phyloP scores from a whole-genome alignment of 108 stramenopile species.

The Pelagomonas calceolata region DNA sequence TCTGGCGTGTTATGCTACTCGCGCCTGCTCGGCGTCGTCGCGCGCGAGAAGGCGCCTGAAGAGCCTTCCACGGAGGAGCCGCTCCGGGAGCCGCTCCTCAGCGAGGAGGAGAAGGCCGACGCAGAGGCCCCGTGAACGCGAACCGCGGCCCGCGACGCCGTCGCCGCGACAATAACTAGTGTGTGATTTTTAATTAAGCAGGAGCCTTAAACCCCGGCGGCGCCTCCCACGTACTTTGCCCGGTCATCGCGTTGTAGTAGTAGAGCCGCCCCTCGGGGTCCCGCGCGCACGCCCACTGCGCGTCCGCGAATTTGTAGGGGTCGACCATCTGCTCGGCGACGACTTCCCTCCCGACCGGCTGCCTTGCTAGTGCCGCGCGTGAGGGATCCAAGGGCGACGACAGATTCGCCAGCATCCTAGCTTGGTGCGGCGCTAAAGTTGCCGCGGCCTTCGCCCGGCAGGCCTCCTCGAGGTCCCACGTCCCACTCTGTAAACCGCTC shows the following conservation, averaged over 20 bases:
- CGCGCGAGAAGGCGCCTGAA: no score
- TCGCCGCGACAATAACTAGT: no score
- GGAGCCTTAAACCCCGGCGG: no score
- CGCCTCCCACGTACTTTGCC: neutral
- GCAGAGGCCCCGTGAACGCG: no score
- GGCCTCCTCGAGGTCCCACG: no score
- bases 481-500: neutral
- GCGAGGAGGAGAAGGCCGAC: no score
- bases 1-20: constrained; percentile 20
- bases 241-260: neutral
- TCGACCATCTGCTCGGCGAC: neutral
- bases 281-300: neutral
- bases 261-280: neutral
- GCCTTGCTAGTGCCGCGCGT: neutral
- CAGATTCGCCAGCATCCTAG: neutral
- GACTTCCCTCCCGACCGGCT: neutral
- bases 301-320: neutral
- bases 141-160: no score
- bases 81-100: no score
- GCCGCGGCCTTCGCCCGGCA: neutral
- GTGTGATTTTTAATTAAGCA: no score
- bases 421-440: neutral
- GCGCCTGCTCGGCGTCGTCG: constrained; percentile 41
- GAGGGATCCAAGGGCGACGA: neutral
- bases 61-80: no score